Evolutionary conservation across 2,329 filamentous ascomycete species (phyloP), one percentile per base, ranked within the genome.

Genomic region (Ilyonectria mors-panacis): DNA sequence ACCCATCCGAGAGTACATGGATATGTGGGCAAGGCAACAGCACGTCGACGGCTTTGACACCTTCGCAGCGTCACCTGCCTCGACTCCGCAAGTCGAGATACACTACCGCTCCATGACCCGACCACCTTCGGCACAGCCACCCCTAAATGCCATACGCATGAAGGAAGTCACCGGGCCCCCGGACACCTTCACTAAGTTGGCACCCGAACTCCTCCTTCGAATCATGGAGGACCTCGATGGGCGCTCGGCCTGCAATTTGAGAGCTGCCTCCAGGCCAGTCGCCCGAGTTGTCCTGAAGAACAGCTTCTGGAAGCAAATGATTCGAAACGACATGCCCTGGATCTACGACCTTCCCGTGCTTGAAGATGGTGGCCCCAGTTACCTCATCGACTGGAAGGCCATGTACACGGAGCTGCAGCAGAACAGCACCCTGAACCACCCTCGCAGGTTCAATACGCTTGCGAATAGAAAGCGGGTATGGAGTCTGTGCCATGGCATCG

Each of bases 141-240:
- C 10, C 30, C 12, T 13, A 50, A 39, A 13, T 3, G n/a, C 10
- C 17, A 6, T 15, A 12, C 28, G 1, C 17, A 26, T 12, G 6
- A 19, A 37, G 21, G 12, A 19, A 23, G 23, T 4, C 17, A 50
- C 35, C 37, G n/a, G n/a, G 6, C 3, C 7, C 9, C 35, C 17
- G 4, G 42, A 59, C 23, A n/a, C 39, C 44, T 59, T 59, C 21
- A 39, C 39, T 42, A 28, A 26, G 9, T 17, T 50, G 8, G 30
- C 56, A 50, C n/a, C 44, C 7, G 44, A 50, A 19, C n/a, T 50
- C 15, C n/a, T 48, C 23, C 42, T 58, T 7, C 23, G 42, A 13
- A 48, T 58, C 19, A 58, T 58, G 42, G 55, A 48, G 30, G 7
- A 33, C n/a, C 26, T 58, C 6, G 55, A 58, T 5, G n/a, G n/a